Base-by-base conservation (phyloP, 768 basidiomycete genomes). In the Pleurotus platypus region DNA sequence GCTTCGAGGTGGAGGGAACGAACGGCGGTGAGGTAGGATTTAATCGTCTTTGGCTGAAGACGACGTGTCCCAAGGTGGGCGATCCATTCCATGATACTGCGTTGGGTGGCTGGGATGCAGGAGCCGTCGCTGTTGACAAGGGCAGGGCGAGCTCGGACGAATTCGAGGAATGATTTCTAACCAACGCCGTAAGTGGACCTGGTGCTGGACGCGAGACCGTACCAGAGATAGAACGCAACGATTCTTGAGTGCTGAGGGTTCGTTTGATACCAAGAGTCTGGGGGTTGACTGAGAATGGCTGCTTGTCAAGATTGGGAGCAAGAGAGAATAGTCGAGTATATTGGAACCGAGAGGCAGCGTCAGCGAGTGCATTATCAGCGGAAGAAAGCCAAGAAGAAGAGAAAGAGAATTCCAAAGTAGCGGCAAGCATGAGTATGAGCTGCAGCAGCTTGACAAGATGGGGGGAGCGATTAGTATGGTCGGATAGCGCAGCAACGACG, bases 121-220 rank as follows among this genome's bases (percentile, higher is more conserved):
- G 43, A 55, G 1, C 30, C 7, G 26, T 66, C 62, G 3, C 61
- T 54, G 2, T 55, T 39, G n/a, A 42, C 35, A 40, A 57, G 60
- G 22, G 64, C 42, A 6, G 55, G 56, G 58, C 66, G 30, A 54
- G 66, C 61, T 1, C 26, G 30, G 51, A 62, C 53, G 55, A 68
- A 72, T 26, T 69, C 57, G 50, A 71, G 49, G 61, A 66, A 75
- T 1, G 64, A 70, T 2, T 59, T 49, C 47, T 73, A 47, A 20
- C 27, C 57, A 3, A 56, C 39, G 15, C 50, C 38, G 46, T 60
- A 58, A 11, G 57, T 58, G 12, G 43, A 11, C 11, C 46, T 49
- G 24, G 59, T 60, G 43, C 16, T 37, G 43, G 56, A 38, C 35
- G 59, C 56, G 30, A 60, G 56, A 18, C 59, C 59, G 48, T 60